Conservation (phyloP, 2,329 filamentous ascomycete species). For the Aspergillus sp. region DNA sequence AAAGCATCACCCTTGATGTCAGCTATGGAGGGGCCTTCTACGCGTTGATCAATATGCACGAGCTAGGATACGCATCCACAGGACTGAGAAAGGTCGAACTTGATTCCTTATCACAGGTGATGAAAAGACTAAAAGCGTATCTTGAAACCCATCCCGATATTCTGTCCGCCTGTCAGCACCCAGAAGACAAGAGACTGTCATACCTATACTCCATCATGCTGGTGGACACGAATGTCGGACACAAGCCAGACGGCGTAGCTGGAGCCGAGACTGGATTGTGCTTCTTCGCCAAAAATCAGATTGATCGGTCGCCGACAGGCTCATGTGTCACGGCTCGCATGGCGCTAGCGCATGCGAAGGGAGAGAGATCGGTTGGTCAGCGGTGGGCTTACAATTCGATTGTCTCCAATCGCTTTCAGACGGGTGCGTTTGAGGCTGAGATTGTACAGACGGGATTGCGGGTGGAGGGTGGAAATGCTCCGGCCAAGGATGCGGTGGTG, state of each 20-base stretch:
- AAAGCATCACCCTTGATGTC: conserved; percentile 37
- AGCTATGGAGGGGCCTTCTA: conserved; percentile 52
- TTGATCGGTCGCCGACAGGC: conserved; percentile 49
- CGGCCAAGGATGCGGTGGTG: conserved; percentile 19
- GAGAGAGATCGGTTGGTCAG: conserved; percentile 21
- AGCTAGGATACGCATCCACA: conserved; percentile 41
- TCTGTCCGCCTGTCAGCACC: conserved; percentile 27
- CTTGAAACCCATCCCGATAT: conserved; percentile 24
- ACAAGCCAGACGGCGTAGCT: conserved; percentile 14
- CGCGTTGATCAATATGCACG: conserved; percentile 37
- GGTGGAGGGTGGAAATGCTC: background rate
- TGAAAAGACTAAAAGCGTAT: conserved; percentile 20
- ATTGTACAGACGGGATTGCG: conserved; percentile 19
- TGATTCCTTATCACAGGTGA: conserved; percentile 32
- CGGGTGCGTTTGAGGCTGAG: conserved; percentile 28
- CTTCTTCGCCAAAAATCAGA: conserved; percentile 50
- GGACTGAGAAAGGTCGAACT: conserved; percentile 34
- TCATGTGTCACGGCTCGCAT: conserved; percentile 42
- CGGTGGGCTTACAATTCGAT: conserved; percentile 41
- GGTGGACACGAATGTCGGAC: conserved; percentile 30
- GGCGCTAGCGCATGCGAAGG: conserved; percentile 39
- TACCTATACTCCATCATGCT: conserved; percentile 49
- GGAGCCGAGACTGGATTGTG: conserved; percentile 48
- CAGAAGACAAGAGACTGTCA: conserved; percentile 35
- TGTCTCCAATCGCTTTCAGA: conserved; percentile 33